A percentile compares a stretch with the other conserved stretches of the same genome.
phyloP scores from a whole-genome alignment of 331 rosid species.

The Cydonia oblonga region DNA sequence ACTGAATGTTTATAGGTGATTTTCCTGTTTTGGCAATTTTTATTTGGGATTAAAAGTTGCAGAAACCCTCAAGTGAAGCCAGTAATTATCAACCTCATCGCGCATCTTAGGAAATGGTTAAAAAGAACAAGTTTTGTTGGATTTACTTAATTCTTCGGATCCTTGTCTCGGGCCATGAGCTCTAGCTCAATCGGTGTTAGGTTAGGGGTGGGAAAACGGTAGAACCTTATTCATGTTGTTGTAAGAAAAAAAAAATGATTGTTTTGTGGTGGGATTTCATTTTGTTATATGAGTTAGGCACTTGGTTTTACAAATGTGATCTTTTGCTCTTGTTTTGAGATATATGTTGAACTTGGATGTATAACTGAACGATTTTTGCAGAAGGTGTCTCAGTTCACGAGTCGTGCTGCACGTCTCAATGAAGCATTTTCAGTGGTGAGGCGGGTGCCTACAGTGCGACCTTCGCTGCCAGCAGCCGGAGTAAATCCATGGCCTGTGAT shows the following conservation, averaged over 20 bases:
- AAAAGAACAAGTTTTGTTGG: too few species aligned
- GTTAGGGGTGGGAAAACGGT: background rate
- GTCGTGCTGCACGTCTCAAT: constrained; percentile 84
- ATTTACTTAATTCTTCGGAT: background rate
- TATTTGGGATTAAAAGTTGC: background rate
- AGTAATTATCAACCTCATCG: background rate
- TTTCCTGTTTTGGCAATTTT: background rate
- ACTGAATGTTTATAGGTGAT: background rate
- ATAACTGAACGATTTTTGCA: constrained; percentile 27
- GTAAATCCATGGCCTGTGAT: constrained; percentile 75
- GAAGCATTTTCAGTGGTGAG: constrained; percentile 92
- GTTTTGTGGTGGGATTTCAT: background rate
- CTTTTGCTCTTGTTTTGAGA: background rate
- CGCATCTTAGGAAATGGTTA: background rate
- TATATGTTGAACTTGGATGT: constrained; percentile 1
- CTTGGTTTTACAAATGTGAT: background rate
- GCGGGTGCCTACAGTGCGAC: constrained; percentile 72
- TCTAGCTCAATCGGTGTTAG: background rate
- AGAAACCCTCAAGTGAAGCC: background rate
- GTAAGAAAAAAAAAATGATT: background rate
- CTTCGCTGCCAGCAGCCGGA: constrained; percentile 71
- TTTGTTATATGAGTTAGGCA: background rate
- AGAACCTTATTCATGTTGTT: background rate
- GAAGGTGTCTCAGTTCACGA: constrained; percentile 84
- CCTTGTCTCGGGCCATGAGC: background rate